Evolutionary conservation across 805 yeast species (phyloP), one percentile per base, ranked within the genome.

Genomic region (Candida xiaguanensis): DNA sequence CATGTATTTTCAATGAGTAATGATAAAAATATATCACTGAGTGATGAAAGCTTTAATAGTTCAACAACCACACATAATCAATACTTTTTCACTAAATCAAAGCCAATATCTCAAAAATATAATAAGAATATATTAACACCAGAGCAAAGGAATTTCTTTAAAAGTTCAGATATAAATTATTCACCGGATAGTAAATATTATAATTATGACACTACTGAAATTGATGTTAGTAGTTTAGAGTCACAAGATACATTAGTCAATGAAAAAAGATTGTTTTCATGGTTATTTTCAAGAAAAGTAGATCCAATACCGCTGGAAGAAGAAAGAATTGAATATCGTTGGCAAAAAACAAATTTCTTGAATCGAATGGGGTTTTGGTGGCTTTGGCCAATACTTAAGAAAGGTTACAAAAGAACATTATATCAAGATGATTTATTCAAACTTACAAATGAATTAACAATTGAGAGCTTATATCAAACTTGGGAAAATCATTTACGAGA

Each of bases 211-310:
- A 13, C 26, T 5, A 11, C 26, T 5, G 34, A 31, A 31, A 20
- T 17, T 8, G 23, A 34, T 24, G 11, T 15, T 4, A 6, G 33
- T 11, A 22, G 18, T 15, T 23, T 34, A 15, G 39, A 39, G 19
- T 22, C n/a, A 39, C 72, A 40, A 49, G 53, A 13, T 47, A 67
- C 24, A 50, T 67, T 34, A 59, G 60, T 34, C 52, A 72, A 48
- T 67, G 78, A 80, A 50, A 69, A 67, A 43, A 62, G 85, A 43
- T 34, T 72, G 34, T 72, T 81, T 42, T 65, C 80, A 1, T 74
- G 72, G 40, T 41, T 78, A 22, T 70, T 78, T 46, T 52, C 75
- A 17, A 75, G 66, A 30, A 58, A 65, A 19, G 68, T 77, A 0
- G 80, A 82, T 0, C 73, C 74, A 0, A 52, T 80, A 2, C 79